phyloP scores from a whole-genome alignment of 805 yeast species.

The Dipodascopsis uninucleata region DNA sequence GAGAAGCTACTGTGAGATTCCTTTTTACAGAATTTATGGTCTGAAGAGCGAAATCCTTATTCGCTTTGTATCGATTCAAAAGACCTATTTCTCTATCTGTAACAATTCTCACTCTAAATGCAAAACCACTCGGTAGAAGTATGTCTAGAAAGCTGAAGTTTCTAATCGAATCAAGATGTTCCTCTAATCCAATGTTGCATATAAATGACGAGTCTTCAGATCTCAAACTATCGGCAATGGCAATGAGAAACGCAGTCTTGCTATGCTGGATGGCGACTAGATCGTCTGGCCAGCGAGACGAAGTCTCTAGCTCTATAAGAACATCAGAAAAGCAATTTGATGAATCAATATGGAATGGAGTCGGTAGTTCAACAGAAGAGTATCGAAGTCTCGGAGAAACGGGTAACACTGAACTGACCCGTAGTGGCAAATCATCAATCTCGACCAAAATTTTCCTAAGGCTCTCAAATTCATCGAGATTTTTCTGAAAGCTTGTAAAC shows the following conservation, averaged over 20 bases:
- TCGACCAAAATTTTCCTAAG: conserved; percentile 48
- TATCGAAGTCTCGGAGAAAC: conserved; percentile 71
- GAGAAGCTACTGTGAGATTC: conserved; percentile 12
- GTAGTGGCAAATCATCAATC: conserved; percentile 60
- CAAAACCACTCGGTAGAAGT: conserved; percentile 85
- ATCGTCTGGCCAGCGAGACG: conserved; percentile 96
- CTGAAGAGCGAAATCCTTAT: conserved; percentile 47
- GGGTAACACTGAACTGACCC: conserved; percentile 68
- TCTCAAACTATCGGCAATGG: conserved; percentile 50
- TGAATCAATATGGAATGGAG: conserved; percentile 44
- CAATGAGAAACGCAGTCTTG: conserved; percentile 82
- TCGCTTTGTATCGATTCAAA: conserved; percentile 42
- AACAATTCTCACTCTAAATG: conserved; percentile 69
- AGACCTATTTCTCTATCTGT: conserved; percentile 81
- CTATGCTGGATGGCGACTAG: conserved; percentile 77
- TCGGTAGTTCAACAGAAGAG: conserved; percentile 74
- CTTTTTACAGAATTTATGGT: conserved; percentile 12
- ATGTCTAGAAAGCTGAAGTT: conserved; percentile 54
- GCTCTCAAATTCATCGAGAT: conserved; percentile 46
- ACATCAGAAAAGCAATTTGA: conserved; percentile 59
- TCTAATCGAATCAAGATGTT: conserved; percentile 35
- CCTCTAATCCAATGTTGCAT: conserved; percentile 63
- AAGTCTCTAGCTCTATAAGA: conserved; percentile 80
- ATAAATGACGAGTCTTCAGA: conserved; percentile 50
- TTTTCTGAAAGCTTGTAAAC: conserved; percentile 31